Conservation (phyloP, 192 early-diverging fungal genomes). For the Podochytrium sp. region DNA sequence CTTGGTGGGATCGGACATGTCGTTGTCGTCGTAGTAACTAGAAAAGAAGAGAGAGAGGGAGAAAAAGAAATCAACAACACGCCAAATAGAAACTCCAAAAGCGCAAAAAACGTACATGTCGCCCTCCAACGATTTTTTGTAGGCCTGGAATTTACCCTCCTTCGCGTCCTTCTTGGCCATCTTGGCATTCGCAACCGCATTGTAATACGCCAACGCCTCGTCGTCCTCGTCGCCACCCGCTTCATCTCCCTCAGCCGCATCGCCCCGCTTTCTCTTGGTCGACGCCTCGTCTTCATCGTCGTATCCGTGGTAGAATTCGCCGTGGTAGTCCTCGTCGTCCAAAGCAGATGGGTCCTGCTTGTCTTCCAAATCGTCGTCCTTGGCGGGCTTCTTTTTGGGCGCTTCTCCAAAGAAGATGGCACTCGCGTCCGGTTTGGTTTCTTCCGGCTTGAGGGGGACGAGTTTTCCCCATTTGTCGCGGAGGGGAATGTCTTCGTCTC, state of each 20-base stretch:
- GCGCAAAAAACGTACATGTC: neutral
- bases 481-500: conserved; percentile 17
- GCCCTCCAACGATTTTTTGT: conserved; percentile 34
- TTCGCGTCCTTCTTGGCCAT: conserved; percentile 52
- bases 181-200: conserved; percentile 22
- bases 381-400: conserved; percentile 44
- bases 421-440: conserved; percentile 59
- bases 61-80: neutral
- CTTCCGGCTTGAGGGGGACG: conserved; percentile 13
- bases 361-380: conserved; percentile 62
- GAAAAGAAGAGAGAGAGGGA: neutral
- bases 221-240: conserved; percentile 51
- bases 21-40: conserved; percentile 42
- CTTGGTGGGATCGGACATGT: conserved; percentile 27
- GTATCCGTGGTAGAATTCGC: conserved; percentile 22
- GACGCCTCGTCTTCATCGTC: conserved; percentile 42
- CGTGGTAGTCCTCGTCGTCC: conserved; percentile 23
- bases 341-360: neutral
- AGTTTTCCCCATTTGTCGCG: conserved; percentile 21
- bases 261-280: conserved; percentile 53
- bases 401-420: conserved; percentile 25
- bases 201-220: conserved; percentile 52
- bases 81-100: neutral
- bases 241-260: conserved; percentile 63
- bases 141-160: conserved; percentile 34